Evolutionary conservation across 2,329 filamentous ascomycete genomes (phyloP), one percentile per base, ranked within the genome.

Genomic region (Cladosporium sp.): DNA sequence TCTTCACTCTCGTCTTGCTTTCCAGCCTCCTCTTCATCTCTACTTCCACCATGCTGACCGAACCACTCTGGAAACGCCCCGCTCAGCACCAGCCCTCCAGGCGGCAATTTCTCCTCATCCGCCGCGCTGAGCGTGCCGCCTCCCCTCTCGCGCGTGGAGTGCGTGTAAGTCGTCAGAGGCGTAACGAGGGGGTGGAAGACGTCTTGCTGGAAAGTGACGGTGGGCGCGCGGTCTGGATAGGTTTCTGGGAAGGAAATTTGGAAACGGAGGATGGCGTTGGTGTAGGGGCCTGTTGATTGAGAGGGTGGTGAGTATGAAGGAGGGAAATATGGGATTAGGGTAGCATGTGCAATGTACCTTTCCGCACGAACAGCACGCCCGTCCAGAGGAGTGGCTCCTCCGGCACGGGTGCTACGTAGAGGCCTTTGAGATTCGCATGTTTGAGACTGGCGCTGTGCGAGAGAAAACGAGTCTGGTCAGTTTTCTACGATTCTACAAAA

Each of bases 41-140:
- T n/a, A n/a, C 32, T 11, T 9, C 4, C 20, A 24, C 17, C 43
- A 4, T 29, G 8, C 32, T 36, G 7, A 13, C 29, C n/a, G 24
- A 95, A 96, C 92, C 92, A 97, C 47, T 80, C 77, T 1, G 91
- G 89, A 65, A 97, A 97, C 12, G 89, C 92, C 73, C 96, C 88
- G 47, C 88, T 82, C 43, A 97, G 74, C 62, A 88, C 95, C 72
- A 96, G 96, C 0, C 89, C 88, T 2, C 92, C 93, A 0, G 92
- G 91, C 0, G 90, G 88, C 47, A 96, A 73, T 12, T 88, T 78
- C 65, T 95, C 88, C 29, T 89, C 84, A 60, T 96, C 89, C 2
- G 84, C 86, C 7, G 89, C 88, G 66, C 88, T 92, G 55, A 91
- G 85, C 0, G 88, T 89, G 22, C 22, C n/a, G 42, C 88, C 88